These are phyloP conservation scores for Salix koriyanagi DNA, from an alignment of 345 rosid genomes.

Conservation along the genomic window DNA sequence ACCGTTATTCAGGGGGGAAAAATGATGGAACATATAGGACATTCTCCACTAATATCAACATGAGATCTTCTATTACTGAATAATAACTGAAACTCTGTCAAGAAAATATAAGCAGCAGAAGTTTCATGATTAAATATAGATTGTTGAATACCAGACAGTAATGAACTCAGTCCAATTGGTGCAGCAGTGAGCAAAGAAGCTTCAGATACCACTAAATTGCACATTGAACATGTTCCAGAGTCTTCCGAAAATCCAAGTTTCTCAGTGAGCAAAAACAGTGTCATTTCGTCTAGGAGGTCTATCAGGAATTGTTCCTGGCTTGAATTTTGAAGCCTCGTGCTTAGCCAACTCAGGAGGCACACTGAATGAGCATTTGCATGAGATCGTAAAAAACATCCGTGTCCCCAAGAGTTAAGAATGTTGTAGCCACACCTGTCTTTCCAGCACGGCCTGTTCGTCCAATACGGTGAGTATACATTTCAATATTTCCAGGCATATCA, in stretches of 20 bases:
- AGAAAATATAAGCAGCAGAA: not conserved
- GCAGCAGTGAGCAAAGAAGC: not conserved
- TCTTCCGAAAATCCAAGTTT: not conserved
- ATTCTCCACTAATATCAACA: not conserved
- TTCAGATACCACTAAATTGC: not conserved
- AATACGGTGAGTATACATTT: too few relatives aligned
- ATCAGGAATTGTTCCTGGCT: constrained; percentile 86
- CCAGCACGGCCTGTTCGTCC: constrained; percentile 58
- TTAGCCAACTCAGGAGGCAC: constrained; percentile 93
- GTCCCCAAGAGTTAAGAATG: constrained; percentile 80
- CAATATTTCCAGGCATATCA: too few relatives aligned
- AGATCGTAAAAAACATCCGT: constrained; percentile 88
- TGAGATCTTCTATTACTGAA: not conserved
- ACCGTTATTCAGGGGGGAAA: not conserved
- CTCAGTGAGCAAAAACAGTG: constrained; percentile 74
- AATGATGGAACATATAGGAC: not conserved
- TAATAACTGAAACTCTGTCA: not conserved
- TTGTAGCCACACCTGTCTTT: constrained; percentile 88
- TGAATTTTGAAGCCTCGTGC: constrained; percentile 91
- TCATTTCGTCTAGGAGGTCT: constrained; percentile 92
- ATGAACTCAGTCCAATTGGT: not conserved
- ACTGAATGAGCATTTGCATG: constrained; percentile 92
- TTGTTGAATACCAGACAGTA: not conserved
- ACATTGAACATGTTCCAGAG: not conserved
- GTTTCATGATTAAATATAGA: constrained; percentile 1